Evolutionary conservation across 768 basidiomycete genomes (phyloP).

Genomic region (Lentinula raphanica): DNA sequence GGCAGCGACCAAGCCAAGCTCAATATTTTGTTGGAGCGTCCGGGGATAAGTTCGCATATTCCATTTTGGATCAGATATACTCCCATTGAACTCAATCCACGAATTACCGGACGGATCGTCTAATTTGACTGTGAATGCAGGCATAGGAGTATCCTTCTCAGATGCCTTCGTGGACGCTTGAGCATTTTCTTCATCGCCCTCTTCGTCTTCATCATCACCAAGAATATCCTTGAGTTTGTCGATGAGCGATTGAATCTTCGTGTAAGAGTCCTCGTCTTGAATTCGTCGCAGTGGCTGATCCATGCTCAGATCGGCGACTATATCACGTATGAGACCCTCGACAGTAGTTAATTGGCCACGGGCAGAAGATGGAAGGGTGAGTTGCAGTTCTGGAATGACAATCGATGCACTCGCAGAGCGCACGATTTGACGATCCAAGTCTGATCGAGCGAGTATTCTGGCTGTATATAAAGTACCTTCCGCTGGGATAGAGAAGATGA

Average conservation of each 20-base stretch:
- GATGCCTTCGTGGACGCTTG: conserved; percentile 23
- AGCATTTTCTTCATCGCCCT: conserved; percentile 27
- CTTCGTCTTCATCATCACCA: conserved; percentile 53
- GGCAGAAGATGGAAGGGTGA: conserved; percentile 80
- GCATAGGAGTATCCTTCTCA: conserved; percentile 47
- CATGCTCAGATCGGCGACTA: conserved; percentile 69
- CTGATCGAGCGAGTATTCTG: conserved; percentile 63
- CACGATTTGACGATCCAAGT: conserved; percentile 91
- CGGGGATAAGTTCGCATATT: conserved; percentile 77
- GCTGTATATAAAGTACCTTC: conserved; percentile 81
- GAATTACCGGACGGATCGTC: conserved; percentile 96
- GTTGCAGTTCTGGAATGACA: conserved; percentile 78
- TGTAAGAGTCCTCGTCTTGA: conserved; percentile 67
- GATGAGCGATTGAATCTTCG: conserved; percentile 74
- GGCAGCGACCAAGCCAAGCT: conserved; percentile 61
- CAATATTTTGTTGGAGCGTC: conserved; percentile 73
- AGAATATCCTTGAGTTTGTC: conserved; percentile 59
- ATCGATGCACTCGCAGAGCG: conserved; percentile 82
- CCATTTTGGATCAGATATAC: conserved; percentile 92
- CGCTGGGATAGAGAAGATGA: conserved; percentile 41
- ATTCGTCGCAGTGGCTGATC: conserved; percentile 83
- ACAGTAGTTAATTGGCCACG: conserved; percentile 95
- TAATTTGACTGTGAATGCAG: conserved; percentile 73
- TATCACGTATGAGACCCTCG: conserved; percentile 85
- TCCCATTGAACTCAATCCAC: conserved; percentile 87